phyloP scores from a whole-genome alignment of 306 rosid genomes.

The Prunus kanzakura region DNA sequence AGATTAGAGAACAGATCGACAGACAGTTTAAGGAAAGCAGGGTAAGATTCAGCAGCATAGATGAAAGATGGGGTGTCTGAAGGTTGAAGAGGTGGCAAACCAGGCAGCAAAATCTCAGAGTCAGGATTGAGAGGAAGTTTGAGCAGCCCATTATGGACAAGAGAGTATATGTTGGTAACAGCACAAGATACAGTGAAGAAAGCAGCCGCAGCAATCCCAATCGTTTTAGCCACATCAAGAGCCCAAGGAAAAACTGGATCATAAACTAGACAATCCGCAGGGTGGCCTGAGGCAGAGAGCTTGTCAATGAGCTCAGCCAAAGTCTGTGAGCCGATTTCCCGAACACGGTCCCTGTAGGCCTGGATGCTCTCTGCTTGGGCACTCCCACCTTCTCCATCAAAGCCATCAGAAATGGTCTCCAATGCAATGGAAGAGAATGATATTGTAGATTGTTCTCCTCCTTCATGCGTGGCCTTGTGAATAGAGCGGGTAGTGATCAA shows the following conservation, averaged over 20 bases:
- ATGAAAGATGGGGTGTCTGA: slow-evolving; percentile 43
- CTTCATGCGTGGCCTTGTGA: neutral
- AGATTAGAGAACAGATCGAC: slow-evolving; percentile 34
- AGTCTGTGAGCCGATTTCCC: slow-evolving; percentile 23
- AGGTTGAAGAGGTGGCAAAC: slow-evolving; percentile 14
- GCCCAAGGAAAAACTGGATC: slow-evolving; percentile 38
- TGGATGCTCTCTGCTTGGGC: neutral
- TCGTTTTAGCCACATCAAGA: slow-evolving; percentile 35
- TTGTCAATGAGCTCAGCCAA: slow-evolving; percentile 23
- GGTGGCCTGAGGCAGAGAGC: neutral
- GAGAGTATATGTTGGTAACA: slow-evolving; percentile 28
- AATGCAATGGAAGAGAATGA: slow-evolving; percentile 3
- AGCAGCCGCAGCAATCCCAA: slow-evolving; percentile 21
- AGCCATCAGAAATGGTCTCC: slow-evolving; percentile 46
- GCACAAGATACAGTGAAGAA: slow-evolving; percentile 35
- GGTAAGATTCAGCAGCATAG: neutral
- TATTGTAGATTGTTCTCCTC: neutral
- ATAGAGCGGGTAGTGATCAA: slow-evolving; percentile 17
- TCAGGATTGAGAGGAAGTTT: slow-evolving; percentile 11
- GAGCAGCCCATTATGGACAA: slow-evolving; percentile 22
- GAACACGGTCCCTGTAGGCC: slow-evolving; percentile 7
- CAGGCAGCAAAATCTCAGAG: slow-evolving; percentile 22
- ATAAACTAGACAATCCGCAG: slow-evolving; percentile 35
- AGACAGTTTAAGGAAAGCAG: neutral
- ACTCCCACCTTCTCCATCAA: slow-evolving; percentile 12